These are phyloP conservation scores for Termitomyces sp. DNA, from an alignment of 768 basidiomycete species.

Conservation along the genomic window DNA sequence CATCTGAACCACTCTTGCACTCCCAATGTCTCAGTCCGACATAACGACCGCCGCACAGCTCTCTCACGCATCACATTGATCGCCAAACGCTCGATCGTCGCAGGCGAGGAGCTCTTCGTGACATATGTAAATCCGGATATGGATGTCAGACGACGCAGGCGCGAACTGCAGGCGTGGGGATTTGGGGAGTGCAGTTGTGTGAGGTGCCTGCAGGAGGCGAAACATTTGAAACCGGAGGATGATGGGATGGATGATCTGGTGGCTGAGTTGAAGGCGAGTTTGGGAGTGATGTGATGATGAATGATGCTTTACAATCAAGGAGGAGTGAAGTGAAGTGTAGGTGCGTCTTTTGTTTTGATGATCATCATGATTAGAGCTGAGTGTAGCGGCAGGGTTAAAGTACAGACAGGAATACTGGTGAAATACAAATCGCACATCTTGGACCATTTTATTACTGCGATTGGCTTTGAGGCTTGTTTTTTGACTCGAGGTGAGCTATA, in stretches of 20 bases:
- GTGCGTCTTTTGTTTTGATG: background rate
- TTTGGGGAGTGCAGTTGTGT: conserved; percentile 66
- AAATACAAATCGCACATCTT: background rate
- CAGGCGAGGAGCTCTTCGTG: conserved; percentile 71
- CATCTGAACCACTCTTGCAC: conserved; percentile 83
- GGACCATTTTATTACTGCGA: background rate
- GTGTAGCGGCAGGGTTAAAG: background rate
- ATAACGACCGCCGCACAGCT: conserved; percentile 61
- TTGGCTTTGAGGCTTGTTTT: background rate
- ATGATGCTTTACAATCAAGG: background rate
- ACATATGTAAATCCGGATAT: conserved; percentile 74
- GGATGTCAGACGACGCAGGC: conserved; percentile 39
- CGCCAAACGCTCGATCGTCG: conserved; percentile 56
- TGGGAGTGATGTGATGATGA: conserved; percentile 42
- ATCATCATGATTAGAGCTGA: background rate
- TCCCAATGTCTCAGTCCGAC: conserved; percentile 76
- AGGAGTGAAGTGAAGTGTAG: background rate
- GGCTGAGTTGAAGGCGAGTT: conserved; percentile 55
- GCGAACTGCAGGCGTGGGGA: conserved; percentile 64
- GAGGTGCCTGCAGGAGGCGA: conserved; percentile 60
- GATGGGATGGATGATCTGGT: conserved; percentile 41
- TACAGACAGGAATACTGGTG: background rate
- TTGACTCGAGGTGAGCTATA: background rate
- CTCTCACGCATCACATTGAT: conserved; percentile 72
- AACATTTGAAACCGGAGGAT: conserved; percentile 26